phyloP scores from a whole-genome alignment of 2,329 filamentous ascomycete species.

The Fusarium sp. region DNA sequence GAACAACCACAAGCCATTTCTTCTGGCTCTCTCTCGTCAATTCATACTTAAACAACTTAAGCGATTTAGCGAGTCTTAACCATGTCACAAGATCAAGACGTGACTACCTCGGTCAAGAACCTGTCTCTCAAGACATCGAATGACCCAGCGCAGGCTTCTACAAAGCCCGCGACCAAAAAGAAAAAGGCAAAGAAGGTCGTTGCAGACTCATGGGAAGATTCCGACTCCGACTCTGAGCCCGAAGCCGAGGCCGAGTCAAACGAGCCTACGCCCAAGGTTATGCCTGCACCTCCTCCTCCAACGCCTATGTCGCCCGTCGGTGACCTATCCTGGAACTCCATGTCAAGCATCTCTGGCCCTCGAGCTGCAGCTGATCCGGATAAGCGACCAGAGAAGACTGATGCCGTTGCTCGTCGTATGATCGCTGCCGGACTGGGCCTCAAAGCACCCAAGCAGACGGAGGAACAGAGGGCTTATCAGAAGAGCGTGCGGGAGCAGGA shows the following conservation, averaged over 20 bases:
- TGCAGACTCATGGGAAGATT: conserved; percentile 67
- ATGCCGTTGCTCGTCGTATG: conserved; percentile 87
- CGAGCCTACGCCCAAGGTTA: conserved; percentile 53
- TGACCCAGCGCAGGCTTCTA: conserved; percentile 19
- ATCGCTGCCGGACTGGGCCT: conserved; percentile 91
- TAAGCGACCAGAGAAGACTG: conserved; percentile 86
- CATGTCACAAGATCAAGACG: conserved; percentile 46
- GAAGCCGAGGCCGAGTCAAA: conserved; percentile 50
- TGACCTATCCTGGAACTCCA: conserved; percentile 39
- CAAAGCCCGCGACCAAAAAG: conserved; percentile 47
- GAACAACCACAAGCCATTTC: not conserved
- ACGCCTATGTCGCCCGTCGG: conserved; percentile 70
- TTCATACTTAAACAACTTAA: not conserved
- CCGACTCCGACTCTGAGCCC: conserved; percentile 61
- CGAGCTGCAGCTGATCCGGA: conserved; percentile 22
- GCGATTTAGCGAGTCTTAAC: not conserved
- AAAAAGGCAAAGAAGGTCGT: conserved; percentile 49
- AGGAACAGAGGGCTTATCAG: conserved; percentile 91
- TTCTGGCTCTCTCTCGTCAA: not conserved
- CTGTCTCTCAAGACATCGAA: conserved; percentile 48
- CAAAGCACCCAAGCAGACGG: conserved; percentile 81
- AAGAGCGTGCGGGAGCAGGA: conserved; percentile 85
- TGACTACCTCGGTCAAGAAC: conserved; percentile 49
- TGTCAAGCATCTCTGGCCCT: conserved; percentile 21
- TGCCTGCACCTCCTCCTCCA: conserved; percentile 68